Evolutionary conservation across 345 rosid genomes (phyloP), one percentile per base, ranked within the genome.

Genomic region (Kandelia obovata): DNA sequence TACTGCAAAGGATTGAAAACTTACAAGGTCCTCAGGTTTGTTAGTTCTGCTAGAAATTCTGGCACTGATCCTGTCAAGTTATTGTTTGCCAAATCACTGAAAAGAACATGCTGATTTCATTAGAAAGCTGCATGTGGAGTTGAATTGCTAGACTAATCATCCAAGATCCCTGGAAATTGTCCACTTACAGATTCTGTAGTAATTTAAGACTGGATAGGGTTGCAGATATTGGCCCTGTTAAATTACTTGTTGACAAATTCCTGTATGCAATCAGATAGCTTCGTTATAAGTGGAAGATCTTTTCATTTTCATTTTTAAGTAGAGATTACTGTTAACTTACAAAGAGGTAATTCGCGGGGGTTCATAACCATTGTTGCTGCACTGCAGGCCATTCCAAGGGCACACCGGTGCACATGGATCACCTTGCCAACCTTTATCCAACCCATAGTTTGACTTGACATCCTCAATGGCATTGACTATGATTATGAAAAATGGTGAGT

Each of bases 11-110:
- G 31, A 37, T 32, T 5, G 6, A 20, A 32, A 37, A 72, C 86
- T 78, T 77, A 83, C 86, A 83, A 73, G 60, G 69, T 1, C 69
- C 72, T 80, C 76, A 86, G 75, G 47, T 76, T 28, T 64, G 58
- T 16, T 51, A 82, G 77, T 61, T 72, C 31, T 39, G 77, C 79
- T 55, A 84, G 75, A 77, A 78, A 76, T 27, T 62, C 63, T 23
- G 73, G 80, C 46, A 77, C 26, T 37, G 16, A 7, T 61, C 77
- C 80, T 28, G 60, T 64, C 25, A 77, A 37, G 37, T 64, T 49
- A 39, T 77, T 77, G 70, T 72, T 52, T 21, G 80, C 73, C 62
- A 80, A 66, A 62, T 80, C 83, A 32, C 83, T 80, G 64, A 53
- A 28, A 46, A n/a, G 13, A 55, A 23, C 13, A 4, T n/a, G 27